A percentile compares a stretch with the other conserved stretches of the same genome.
Evolutionary conservation across 192 early-diverging fungal species (phyloP).

Genomic region (Pilaira anomala): DNA sequence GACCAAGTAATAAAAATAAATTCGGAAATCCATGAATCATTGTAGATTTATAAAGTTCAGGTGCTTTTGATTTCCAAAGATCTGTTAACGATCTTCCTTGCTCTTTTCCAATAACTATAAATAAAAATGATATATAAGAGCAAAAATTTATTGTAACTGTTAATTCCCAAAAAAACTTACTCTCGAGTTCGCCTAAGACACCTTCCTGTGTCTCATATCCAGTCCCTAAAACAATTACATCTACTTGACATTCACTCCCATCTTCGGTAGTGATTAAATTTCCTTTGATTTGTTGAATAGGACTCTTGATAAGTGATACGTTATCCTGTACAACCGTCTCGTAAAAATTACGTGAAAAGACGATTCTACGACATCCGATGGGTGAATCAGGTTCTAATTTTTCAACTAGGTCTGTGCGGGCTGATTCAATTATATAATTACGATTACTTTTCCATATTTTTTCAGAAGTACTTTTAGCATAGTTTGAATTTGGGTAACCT

Average conservation of each 20-base stretch:
- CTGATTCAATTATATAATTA: constrained; percentile 26
- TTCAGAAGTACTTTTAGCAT: constrained; percentile 36
- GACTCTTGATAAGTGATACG: constrained; percentile 31
- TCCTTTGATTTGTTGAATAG: constrained; percentile 30
- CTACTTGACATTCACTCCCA: constrained; percentile 35
- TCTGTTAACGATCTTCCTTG: constrained; percentile 20
- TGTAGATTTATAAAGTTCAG: constrained; percentile 36
- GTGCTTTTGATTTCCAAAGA: constrained; percentile 8
- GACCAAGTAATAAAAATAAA: constrained; percentile 52
- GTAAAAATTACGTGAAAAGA: constrained; percentile 26
- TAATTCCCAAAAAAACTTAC: constrained; percentile 9
- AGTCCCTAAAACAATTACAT: constrained; percentile 43
- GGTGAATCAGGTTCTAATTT: constrained; percentile 37
- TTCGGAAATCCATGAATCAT: constrained; percentile 50
- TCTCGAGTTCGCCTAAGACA: constrained; percentile 19
- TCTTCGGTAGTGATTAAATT: constrained; percentile 31
- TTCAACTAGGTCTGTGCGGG: constrained; percentile 20
- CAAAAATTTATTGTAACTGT: no score
- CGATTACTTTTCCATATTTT: constrained; percentile 30
- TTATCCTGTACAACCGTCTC: constrained; percentile 20
- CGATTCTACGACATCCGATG: constrained; percentile 43
- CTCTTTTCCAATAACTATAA: constrained; percentile 27
- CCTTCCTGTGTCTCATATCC: constrained; percentile 43
- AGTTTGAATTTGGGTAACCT: constrained; percentile 32
- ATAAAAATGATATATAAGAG: background rate